Evolutionary conservation across 148 eudicot species (phyloP).

Genomic region (Spergularia marina): DNA sequence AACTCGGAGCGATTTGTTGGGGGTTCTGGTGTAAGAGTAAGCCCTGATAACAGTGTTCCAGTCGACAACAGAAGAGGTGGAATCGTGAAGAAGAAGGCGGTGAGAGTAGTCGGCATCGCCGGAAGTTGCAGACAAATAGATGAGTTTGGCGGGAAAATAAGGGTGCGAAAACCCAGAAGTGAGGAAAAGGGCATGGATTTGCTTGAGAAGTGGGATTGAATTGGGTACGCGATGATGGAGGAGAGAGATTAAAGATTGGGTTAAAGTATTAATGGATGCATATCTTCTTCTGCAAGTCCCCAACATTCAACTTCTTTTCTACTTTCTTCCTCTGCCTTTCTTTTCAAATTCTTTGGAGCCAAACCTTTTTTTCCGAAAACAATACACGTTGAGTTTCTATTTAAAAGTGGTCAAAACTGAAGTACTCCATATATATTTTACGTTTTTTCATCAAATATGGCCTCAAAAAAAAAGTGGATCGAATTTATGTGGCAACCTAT

Average conservation of each 20-base stretch:
- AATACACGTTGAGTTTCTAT: no score
- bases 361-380: no score
- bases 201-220: slow-evolving; percentile 48
- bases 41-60: slow-evolving; percentile 65
- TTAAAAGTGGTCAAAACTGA: no score
- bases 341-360: no score
- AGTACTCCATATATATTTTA: no score
- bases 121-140: slow-evolving; percentile 43
- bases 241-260: slow-evolving; percentile 33
- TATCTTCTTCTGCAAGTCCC: slow-evolving; percentile 13
- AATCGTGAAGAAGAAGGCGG: slow-evolving; percentile 41
- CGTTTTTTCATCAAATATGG: no score
- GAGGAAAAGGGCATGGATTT: slow-evolving; percentile 54
- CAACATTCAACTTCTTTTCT: slow-evolving; percentile 29
- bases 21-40: slow-evolving; percentile 42
- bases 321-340: no score
- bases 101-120: slow-evolving; percentile 40
- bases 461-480: no score
- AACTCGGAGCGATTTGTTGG: slow-evolving; percentile 37
- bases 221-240: slow-evolving; percentile 57
- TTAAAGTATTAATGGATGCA: slow-evolving; percentile 10
- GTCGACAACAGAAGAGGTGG: slow-evolving; percentile 43
- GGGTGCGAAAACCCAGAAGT: slow-evolving; percentile 30
- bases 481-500: no score
- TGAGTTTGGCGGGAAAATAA: slow-evolving; percentile 46